Base-by-base conservation (phyloP, 2,329 filamentous ascomycete species). In the Xylaria arbuscula region DNA sequence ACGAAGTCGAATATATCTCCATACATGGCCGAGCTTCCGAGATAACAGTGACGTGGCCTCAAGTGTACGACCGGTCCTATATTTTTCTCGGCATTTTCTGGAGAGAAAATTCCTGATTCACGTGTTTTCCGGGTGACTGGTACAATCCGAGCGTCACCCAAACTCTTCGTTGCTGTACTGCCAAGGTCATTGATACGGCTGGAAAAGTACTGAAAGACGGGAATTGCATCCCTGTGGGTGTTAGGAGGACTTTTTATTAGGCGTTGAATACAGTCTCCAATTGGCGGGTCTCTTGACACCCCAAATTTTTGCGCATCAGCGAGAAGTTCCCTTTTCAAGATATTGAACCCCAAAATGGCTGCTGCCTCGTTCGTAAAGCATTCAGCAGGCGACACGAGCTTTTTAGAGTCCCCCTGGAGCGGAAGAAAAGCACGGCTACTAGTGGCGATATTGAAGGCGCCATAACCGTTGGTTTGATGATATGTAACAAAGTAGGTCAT, bases 1-100 rank as follows among this genome's bases (percentile, higher is more conserved):
- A 98, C 94, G 80, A 98, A 99, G 77, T 98, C 94, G 73, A 99
- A 97, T 38, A 99, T 97, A 38, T 97, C 92, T 11, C 89, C 92
- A 75, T 97, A 99, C 8, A 84, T 85, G 1, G 82, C 78, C 6
- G 86, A 89, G 34, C 72, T 90, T 9, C 96, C 96, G 1, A 99
- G 85, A 78, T 97, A 99, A 70, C 92, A 94, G 48, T 89, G 85
- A 54, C 86, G 87, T 5, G 96, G 95, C 17, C 88, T 85, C 53
- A 94, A 85, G 73, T 89, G 86, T 72, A 84, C 82, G 54, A 87
- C 73, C 55, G 76, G 75, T 51, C 75, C 76, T 63, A 77, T 59
- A 48, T 80, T 71, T 67, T 85, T 87, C 66, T 85, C 85, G 15
- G 64, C 15, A 54, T 48, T 64, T 36, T 53, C 34, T 22, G 62